Evolutionary conservation across 2,329 filamentous ascomycete genomes (phyloP), one percentile per base, ranked within the genome.

Genomic region (Venturia nashicola): DNA sequence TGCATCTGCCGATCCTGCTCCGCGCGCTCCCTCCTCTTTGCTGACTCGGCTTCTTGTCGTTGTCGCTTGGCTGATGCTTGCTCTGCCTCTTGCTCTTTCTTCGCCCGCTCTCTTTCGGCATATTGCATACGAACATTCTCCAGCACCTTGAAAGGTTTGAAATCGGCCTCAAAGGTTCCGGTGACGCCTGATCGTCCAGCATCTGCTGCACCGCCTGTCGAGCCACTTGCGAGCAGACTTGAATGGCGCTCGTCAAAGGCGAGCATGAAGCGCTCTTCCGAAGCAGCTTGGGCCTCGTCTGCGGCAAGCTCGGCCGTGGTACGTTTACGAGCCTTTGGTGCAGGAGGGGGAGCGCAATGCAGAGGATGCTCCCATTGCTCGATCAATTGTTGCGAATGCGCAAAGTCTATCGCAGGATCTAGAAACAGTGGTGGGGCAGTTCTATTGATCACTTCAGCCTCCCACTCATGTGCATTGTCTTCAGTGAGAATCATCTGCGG

Each of bases 221-320:
- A 76, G 2, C 81, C 81, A 82, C 82, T 48, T 23, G 81, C 79
- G 4, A 83, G 80, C 16, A 80, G 79, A 48, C 79, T 82, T 1
- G 87, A 80, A 65, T 91, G 82, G 6, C 91, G 84, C 69, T 97
- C 93, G 71, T 99, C 94, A 76, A 92, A 85, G 27, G 90, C 87
- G 61, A 97, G 86, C 91, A 99, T 94, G 68, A 91, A 95, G 59
- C 91, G 85, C 75, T 99, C 92, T 67, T 91, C 86, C 65, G 91
- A 90, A 27, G 92, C 93, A 0, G 91, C 91, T 65, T 91, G 82
- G 0, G 94, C 93, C 76, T 99, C 92, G 71, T 99, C 94, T 8
- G 93, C 93, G 9, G 91, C 94, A 78, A 97, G 85, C 72, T 99
- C 93, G 9, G 94, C 94, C 20, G 95, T 87, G 0, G 94, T 99